Evolutionary conservation across 495 filamentous ascomycete species (phyloP).

Genomic region (Aspergillus leporis): DNA sequence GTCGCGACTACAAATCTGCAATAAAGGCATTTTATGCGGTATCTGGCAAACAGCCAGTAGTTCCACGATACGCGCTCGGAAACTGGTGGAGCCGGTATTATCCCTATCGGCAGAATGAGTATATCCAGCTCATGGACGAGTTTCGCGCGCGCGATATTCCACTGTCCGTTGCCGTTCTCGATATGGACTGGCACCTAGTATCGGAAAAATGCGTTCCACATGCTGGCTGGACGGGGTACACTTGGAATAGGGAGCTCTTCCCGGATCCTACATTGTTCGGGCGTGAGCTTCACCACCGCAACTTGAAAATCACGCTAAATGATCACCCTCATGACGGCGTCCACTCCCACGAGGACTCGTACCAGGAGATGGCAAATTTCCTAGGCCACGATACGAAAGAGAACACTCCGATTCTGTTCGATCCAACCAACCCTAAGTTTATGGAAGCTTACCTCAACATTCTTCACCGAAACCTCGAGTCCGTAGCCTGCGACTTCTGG

Average conservation of each 20-base stretch:
- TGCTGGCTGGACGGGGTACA: constrained; percentile 62
- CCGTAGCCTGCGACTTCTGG: constrained; percentile 56
- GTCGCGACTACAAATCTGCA: constrained; percentile 53
- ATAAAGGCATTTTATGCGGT: constrained; percentile 56
- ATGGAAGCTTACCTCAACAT: constrained; percentile 59
- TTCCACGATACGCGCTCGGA: constrained; percentile 58
- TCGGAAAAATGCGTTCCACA: constrained; percentile 34
- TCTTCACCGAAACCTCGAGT: constrained; percentile 51
- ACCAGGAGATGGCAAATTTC: constrained; percentile 50
- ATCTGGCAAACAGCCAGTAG: constrained; percentile 54
- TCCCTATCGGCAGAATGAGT: constrained; percentile 50
- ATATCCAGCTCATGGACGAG: constrained; percentile 50
- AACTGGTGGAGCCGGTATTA: constrained; percentile 68
- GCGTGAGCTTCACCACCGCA: constrained; percentile 41
- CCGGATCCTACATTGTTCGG: constrained; percentile 50
- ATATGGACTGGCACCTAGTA: constrained; percentile 65
- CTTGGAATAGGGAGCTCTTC: constrained; percentile 57
- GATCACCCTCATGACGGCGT: constrained; percentile 59
- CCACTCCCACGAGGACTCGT: constrained; percentile 51
- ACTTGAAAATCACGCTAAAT: constrained; percentile 52
- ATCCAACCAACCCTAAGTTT: constrained; percentile 51
- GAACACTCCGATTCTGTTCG: constrained; percentile 53
- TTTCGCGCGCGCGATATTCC: constrained; percentile 51
- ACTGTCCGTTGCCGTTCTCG: constrained; percentile 54
- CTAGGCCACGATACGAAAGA: constrained; percentile 44